These are phyloP conservation scores for Cercophora samala DNA, from an alignment of 495 filamentous ascomycete species.

Conservation along the genomic window DNA sequence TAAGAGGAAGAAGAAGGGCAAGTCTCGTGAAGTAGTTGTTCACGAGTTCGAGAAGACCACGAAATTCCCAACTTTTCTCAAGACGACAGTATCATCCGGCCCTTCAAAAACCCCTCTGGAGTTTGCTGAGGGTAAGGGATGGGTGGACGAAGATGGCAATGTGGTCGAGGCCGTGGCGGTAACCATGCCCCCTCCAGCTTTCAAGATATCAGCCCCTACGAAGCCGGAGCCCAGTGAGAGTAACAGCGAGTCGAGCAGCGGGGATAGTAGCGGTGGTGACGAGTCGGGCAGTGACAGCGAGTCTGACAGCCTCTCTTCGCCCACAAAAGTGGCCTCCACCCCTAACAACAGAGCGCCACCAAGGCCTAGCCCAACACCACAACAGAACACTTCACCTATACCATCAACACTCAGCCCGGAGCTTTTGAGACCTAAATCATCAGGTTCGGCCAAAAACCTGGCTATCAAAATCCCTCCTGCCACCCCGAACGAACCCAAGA, in stretches of 20 bases:
- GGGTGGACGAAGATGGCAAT: constrained; percentile 77
- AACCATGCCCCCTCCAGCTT: constrained; percentile 17
- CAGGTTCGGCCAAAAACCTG: constrained; percentile 43
- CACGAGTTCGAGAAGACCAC: constrained; percentile 79
- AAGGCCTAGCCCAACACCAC: background rate
- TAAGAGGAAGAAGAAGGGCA: constrained; percentile 54
- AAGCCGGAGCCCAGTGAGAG: background rate
- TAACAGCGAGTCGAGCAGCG: background rate
- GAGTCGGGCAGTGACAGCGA: constrained; percentile 22
- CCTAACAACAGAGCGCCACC: background rate
- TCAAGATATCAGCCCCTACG: constrained; percentile 13
- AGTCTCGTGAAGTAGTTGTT: constrained; percentile 54
- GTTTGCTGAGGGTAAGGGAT: constrained; percentile 77
- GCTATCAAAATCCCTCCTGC: constrained; percentile 51
- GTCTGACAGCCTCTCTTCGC: constrained; percentile 30
- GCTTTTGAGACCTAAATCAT: constrained; percentile 39
- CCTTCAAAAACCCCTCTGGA: constrained; percentile 40
- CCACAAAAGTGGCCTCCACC: constrained; percentile 16
- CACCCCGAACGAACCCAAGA: constrained; percentile 45
- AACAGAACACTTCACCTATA: constrained; percentile 2
- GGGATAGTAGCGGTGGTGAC: background rate
- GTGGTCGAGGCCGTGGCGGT: constrained; percentile 59
- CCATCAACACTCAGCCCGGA: constrained; percentile 24
- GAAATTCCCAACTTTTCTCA: constrained; percentile 76
- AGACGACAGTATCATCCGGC: constrained; percentile 38